phyloP scores from a whole-genome alignment of 2,329 filamentous ascomycete genomes.

The Pyricularia pennisetigena region DNA sequence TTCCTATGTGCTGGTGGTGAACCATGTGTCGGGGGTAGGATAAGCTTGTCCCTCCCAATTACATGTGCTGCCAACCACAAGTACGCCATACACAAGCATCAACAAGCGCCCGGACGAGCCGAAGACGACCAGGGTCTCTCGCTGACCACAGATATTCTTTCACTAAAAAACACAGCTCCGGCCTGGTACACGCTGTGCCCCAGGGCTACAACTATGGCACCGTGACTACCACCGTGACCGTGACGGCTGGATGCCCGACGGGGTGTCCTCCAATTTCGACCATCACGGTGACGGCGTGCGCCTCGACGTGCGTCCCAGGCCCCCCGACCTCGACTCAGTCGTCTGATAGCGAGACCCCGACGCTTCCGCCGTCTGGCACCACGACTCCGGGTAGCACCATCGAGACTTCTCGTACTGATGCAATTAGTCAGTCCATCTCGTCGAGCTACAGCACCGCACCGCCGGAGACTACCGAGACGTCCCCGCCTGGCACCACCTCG shows the following conservation, averaged over 20 bases:
- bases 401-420: constrained; percentile 1
- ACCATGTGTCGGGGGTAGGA: not conserved
- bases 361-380: not conserved
- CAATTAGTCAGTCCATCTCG: not conserved
- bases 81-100: not conserved
- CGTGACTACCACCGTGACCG: constrained; percentile 2
- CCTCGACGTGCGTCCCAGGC: constrained; percentile 1
- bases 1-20: not conserved
- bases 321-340: not conserved
- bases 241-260: constrained; percentile 1
- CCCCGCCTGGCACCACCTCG: not conserved
- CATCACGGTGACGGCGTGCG: constrained; percentile 1
- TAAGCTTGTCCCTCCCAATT: not conserved
- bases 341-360: not conserved
- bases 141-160: not conserved
- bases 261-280: not conserved
- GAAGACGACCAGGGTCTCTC: not conserved
- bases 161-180: not conserved
- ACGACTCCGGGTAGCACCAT: constrained; percentile 2
- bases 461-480: not conserved
- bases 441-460: not conserved
- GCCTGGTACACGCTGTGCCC: constrained; percentile 5
- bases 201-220: constrained; percentile 1
- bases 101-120: not conserved
- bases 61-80: not conserved